Conservation (phyloP, 352 stramenopile genomes). For the Pythium sukuiense region DNA sequence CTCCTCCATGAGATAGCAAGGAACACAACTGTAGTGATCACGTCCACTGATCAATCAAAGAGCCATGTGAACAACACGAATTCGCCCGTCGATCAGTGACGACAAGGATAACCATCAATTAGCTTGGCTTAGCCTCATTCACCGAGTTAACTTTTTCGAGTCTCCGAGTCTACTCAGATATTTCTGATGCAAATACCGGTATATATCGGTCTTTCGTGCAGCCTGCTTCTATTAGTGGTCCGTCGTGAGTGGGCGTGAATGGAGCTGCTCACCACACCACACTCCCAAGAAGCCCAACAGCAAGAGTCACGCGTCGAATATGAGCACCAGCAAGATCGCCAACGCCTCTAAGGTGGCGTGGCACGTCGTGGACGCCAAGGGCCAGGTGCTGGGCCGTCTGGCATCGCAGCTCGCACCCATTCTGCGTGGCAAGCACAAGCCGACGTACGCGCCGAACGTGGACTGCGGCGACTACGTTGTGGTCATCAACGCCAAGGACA, state of each 20-base stretch:
- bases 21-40: neutral
- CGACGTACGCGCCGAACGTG: conserved; percentile 96
- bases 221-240: conserved; percentile 7
- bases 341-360: conserved; percentile 87
- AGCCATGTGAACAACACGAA: neutral
- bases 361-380: conserved; percentile 96
- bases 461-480: conserved; percentile 98
- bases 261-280: conserved; percentile 11
- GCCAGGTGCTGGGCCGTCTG: conserved; percentile 95
- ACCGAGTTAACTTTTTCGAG: neutral
- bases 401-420: conserved; percentile 95
- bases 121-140: neutral
- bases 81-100: neutral
- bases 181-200: neutral
- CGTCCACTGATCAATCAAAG: neutral
- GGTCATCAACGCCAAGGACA: conserved; percentile 95
- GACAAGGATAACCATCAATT: neutral
- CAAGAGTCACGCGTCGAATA: conserved; percentile 9
- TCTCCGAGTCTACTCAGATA: neutral
- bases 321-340: conserved; percentile 82
- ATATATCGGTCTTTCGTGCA: neutral
- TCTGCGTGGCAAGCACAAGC: conserved; percentile 98
- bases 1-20: neutral
- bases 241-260: conserved; percentile 10
- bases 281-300: conserved; percentile 3